Evolutionary conservation across 164 flowering plant genomes (phyloP).

Genomic region (Vitis rotundifolia): DNA sequence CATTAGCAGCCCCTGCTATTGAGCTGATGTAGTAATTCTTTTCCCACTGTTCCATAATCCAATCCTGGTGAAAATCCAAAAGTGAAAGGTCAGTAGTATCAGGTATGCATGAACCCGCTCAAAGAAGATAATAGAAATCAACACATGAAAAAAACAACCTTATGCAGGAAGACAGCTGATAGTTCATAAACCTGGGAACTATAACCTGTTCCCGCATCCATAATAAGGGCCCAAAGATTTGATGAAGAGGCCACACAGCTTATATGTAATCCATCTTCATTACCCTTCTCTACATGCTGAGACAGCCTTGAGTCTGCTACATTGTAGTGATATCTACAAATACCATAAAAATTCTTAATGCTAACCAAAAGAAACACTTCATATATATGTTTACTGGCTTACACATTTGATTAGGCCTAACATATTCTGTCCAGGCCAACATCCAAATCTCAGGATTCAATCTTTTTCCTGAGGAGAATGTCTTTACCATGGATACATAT

Average conservation of each 20-base stretch:
- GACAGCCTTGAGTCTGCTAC: conserved; percentile 77
- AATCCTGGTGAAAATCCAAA: conserved; percentile 52
- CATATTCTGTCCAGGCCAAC: not conserved
- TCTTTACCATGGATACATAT: not conserved
- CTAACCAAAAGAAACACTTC: not conserved
- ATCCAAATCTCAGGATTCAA: not conserved
- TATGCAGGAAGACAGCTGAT: conserved; percentile 69
- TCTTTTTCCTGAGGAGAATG: not conserved
- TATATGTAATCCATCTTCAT: conserved; percentile 76
- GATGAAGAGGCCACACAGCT: conserved; percentile 78
- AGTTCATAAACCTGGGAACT: conserved; percentile 75
- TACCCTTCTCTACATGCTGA: conserved; percentile 90
- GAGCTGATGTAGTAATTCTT: conserved; percentile 83
- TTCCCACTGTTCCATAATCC: conserved; percentile 99
- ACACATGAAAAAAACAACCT: conserved; percentile 37
- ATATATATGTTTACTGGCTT: not conserved
- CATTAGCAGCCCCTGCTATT: conserved; percentile 82
- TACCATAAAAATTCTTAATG: not conserved
- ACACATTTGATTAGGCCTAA: not conserved
- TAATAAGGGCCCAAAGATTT: conserved; percentile 88
- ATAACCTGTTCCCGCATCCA: conserved; percentile 95
- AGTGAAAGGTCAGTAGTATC: not conserved
- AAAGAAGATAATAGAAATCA: conserved; percentile 12
- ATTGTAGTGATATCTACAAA: conserved; percentile 84
- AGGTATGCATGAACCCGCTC: not conserved